Evolutionary conservation across 129 eudicot species (phyloP).

Genomic region (Flaveria robusta): DNA sequence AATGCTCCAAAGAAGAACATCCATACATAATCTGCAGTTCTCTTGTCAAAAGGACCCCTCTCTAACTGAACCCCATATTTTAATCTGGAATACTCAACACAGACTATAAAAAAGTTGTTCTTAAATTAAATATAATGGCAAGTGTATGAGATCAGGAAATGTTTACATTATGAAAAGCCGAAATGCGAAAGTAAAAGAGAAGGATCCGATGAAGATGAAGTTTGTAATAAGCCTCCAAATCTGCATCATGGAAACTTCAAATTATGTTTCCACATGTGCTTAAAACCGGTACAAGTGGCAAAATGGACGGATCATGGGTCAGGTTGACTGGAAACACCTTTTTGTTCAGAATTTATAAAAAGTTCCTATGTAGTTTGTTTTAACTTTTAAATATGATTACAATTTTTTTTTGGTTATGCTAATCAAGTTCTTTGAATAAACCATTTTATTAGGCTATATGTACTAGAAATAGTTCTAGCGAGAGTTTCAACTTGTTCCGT

Average conservation of each 20-base stretch:
- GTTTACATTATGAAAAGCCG: slow-evolving; percentile 58
- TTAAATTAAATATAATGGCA: background rate
- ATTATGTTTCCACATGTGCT: background rate
- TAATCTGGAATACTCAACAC: slow-evolving; percentile 37
- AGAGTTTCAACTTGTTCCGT: background rate
- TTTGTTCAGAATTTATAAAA: background rate
- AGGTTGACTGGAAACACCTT: background rate
- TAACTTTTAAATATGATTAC: background rate
- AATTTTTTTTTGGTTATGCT: too few species aligned
- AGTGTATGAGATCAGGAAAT: slow-evolving; percentile 18
- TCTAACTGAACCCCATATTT: slow-evolving; percentile 61
- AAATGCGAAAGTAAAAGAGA: slow-evolving; percentile 55
- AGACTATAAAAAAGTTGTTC: background rate
- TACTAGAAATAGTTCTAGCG: background rate
- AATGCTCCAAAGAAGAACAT: slow-evolving; percentile 66
- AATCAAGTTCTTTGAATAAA: background rate
- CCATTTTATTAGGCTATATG: background rate
- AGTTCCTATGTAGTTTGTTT: background rate
- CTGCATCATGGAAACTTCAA: slow-evolving; percentile 38
- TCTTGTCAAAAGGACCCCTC: slow-evolving; percentile 70
- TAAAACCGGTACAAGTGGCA: slow-evolving; percentile 11
- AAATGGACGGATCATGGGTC: background rate
- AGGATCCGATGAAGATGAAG: slow-evolving; percentile 60
- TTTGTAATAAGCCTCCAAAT: slow-evolving; percentile 71
- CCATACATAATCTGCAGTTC: slow-evolving; percentile 72